These are phyloP conservation scores for Polytrichum formosum DNA, from an alignment of 225 moss, liverwort and hornwort genomes.

Conservation along the genomic window DNA sequence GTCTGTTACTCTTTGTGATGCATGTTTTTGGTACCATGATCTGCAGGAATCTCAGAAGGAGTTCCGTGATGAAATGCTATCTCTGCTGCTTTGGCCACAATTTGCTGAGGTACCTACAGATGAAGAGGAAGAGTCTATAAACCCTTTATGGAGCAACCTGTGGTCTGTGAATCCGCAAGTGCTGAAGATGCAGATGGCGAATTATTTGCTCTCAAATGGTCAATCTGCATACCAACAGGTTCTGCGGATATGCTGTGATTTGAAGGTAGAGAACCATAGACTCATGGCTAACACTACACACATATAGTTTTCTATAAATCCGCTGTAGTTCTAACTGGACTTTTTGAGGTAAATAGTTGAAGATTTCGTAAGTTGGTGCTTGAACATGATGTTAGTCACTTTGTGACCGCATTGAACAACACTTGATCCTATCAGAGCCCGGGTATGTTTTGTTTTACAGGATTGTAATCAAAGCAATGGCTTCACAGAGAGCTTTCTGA, in stretches of 20 bases:
- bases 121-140: constrained; percentile 26
- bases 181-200: constrained; percentile 57
- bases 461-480: no score
- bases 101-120: constrained; percentile 30
- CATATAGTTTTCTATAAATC: no score
- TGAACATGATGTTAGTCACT: not conserved
- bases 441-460: no score
- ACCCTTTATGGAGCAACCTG: constrained; percentile 51
- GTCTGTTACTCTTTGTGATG: no score
- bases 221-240: constrained; percentile 47
- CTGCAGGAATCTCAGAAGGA: constrained; percentile 35
- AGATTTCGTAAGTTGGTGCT: not conserved
- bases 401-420: no score
- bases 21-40: not conserved
- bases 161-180: constrained; percentile 65
- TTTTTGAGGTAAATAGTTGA: not conserved
- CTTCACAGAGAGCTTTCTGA: no score
- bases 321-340: not conserved
- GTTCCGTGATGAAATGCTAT: constrained; percentile 45
- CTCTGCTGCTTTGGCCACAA: constrained; percentile 27
- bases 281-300: no score
- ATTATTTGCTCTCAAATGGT: constrained; percentile 47
- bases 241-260: constrained; percentile 61
- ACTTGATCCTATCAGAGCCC: no score
- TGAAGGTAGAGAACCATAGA: constrained; percentile 46